Base-by-base conservation (phyloP, 768 basidiomycete species). In the Tulasnella sp. region DNA sequence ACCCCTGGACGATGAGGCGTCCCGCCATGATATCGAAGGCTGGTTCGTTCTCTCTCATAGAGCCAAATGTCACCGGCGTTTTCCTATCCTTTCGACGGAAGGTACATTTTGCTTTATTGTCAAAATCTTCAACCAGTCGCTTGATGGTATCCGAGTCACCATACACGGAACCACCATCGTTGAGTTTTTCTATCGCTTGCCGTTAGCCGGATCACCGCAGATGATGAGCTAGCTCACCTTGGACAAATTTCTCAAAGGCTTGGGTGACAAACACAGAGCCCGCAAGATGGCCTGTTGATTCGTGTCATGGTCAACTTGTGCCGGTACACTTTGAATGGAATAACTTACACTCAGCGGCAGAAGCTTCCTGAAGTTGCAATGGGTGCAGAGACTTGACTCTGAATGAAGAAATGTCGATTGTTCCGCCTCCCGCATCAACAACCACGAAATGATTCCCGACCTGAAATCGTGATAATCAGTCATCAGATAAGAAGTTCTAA, bases 381-480 rank as follows among this genome's bases (percentile, higher is more conserved):
- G n/a, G 45, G 24, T 9, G 45, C 45, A 27, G 4, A 34, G 2
- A 31, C 34, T 58, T 64, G 4, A 4, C 65, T 2, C 40, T 25
- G 63, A 62, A 70, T 48, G 65, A 69, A 56, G 72, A 74, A 33
- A 70, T 31, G 45, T 70, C 70, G 4, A 69, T 61, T 4, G 68
- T 71, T 3, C 67, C 66, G 19, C 72, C 72, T 8, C 76, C 76
- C 6, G 72, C 73, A 57, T 78, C 76, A 7, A 76, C 67, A 13
- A 77, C 59, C 15, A 74, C 65, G 5, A 75, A 27, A 8, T 16
- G 22, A 9, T 15, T 32, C 1, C 40, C 29, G 12, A 27, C 20
- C 45, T 47, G 15, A 7, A 22, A 19, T n/a, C n/a, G n/a, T n/a
- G n/a, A n/a, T n/a, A n/a, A n/a, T n/a, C n/a, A 5, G 15, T 9